phyloP scores from a whole-genome alignment of 2,329 filamentous ascomycete species.

The Myriosclerotinia scirpicola region DNA sequence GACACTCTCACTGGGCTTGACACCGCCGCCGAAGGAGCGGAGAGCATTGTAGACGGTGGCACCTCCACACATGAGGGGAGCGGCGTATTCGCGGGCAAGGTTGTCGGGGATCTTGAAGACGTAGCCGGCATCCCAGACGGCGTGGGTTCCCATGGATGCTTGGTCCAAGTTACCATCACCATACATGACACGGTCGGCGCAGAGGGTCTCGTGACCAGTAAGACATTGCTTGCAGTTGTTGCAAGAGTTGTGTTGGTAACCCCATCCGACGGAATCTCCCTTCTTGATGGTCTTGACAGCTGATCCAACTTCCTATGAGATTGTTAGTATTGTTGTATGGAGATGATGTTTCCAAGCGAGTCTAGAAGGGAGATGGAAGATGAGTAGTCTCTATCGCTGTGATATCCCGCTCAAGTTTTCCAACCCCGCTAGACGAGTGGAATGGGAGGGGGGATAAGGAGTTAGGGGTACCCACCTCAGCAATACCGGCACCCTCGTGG shows the following conservation, averaged over 20 bases:
- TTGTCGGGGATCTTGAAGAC: constrained; percentile 44
- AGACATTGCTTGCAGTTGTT: constrained; percentile 48
- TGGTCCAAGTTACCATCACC: constrained; percentile 48
- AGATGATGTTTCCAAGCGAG: constrained; percentile 6
- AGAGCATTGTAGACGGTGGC: constrained; percentile 46
- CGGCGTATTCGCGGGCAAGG: constrained; percentile 45
- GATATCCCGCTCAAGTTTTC: background rate
- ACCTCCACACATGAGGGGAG: constrained; percentile 50
- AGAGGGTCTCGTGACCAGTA: constrained; percentile 47
- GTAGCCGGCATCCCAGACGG: constrained; percentile 45
- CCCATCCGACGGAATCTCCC: constrained; percentile 52
- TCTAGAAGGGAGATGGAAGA: constrained; percentile 18
- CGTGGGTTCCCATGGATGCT: constrained; percentile 47
- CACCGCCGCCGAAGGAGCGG: constrained; percentile 40
- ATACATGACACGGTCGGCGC: constrained; percentile 46
- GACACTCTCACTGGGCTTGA: constrained; percentile 38
- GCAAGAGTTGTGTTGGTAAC: constrained; percentile 46
- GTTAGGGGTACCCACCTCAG: constrained; percentile 39
- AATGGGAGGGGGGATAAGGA: background rate
- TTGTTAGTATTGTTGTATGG: background rate
- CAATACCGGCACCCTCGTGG: constrained; percentile 52
- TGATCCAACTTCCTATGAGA: constrained; percentile 41
- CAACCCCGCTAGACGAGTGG: constrained; percentile 16
- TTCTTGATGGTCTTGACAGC: constrained; percentile 44
- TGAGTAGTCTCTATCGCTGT: background rate